Evolutionary conservation across 1,284 basidiomycete genomes (phyloP), one percentile per base, ranked within the genome.

Genomic region (Sporisorium scitamineum): DNA sequence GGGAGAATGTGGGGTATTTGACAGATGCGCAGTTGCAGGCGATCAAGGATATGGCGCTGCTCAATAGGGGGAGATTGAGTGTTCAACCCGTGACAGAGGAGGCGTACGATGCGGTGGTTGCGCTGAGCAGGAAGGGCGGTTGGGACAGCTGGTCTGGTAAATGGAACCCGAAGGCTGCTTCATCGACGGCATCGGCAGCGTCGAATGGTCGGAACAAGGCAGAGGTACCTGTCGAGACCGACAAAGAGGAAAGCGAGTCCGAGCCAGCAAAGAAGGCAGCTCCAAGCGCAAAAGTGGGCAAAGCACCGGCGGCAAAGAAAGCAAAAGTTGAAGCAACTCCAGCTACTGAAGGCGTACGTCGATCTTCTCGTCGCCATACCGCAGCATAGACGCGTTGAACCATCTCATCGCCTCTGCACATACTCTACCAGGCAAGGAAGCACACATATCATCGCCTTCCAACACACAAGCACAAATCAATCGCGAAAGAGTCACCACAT

Each of bases 31-130:
- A 87, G 31, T 65, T 86, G 27, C 24, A 47, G 39, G 87, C 87
- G 22, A 86, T 90, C 31, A 77, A 84, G 89, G 90, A 80, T 6
- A 97, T 96, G 94, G 89, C 92, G 48, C 87, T 98, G 26, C 89
- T 97, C 18, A 92, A 90, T 22, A 89, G 93, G 9, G 94, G 95
- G 1, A 88, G 96, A 54, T 88, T 98, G 54, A 96, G 94, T 85
- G 92, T 94, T 45, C 81, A 97, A 86, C 90, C 90, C 3, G 94
- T 96, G 1, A 87, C 89, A 29, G 86, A 89, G 63, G 87, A 85
- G 11, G 92, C 94, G 0, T 98, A 91, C 89, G 87, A 89, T 22
- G 89, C 90, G 1, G 89, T 97, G 18, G 84, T 88, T 11, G 78
- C 87, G 51, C 85, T 98, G 54, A 92, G 93, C 0, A 88, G 90